Evolutionary conservation across 2,329 filamentous ascomycete genomes (phyloP).

Genomic region (Tolypocladium pustulatum): DNA sequence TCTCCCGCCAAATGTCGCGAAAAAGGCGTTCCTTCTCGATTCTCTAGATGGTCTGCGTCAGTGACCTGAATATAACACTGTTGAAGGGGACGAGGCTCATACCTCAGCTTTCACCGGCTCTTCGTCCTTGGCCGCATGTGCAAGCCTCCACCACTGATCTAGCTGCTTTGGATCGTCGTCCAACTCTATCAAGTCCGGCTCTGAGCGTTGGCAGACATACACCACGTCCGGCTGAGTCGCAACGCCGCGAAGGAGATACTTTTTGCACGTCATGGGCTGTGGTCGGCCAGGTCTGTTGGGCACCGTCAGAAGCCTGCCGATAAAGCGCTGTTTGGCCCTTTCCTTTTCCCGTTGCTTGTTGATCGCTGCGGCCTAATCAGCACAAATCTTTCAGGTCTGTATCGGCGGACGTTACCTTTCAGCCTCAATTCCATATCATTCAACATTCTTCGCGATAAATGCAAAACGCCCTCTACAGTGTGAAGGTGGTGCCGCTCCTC

Average conservation of each 20-base stretch:
- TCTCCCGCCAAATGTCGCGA: slow-evolving; percentile 34
- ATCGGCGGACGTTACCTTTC: slow-evolving; percentile 20
- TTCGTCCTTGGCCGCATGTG: slow-evolving; percentile 26
- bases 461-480: slow-evolving; percentile 22
- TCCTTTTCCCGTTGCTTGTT: slow-evolving; percentile 19
- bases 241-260: slow-evolving; percentile 41
- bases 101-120: slow-evolving; percentile 40
- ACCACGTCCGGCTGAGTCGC: slow-evolving; percentile 34
- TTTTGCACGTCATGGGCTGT: slow-evolving; percentile 29
- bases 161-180: slow-evolving; percentile 16
- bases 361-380: slow-evolving; percentile 17
- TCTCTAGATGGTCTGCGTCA: slow-evolving; percentile 25
- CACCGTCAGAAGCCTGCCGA: slow-evolving; percentile 27
- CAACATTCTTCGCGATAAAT: slow-evolving; percentile 20
- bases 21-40: slow-evolving; percentile 33
- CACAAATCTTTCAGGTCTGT: not conserved
- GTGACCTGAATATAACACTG: not conserved
- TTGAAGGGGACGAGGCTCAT: slow-evolving; percentile 8
- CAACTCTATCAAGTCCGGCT: slow-evolving; percentile 31
- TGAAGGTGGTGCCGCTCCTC: slow-evolving; percentile 18
- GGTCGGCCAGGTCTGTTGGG: slow-evolving; percentile 25
- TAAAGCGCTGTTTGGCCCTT: slow-evolving; percentile 23
- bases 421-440: slow-evolving; percentile 22
- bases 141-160: slow-evolving; percentile 48
- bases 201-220: slow-evolving; percentile 37